A percentile compares a stretch with the other conserved stretches of the same genome.
Evolutionary conservation across 768 basidiomycete genomes (phyloP).

Genomic region (Hygrophorus pudorinus): DNA sequence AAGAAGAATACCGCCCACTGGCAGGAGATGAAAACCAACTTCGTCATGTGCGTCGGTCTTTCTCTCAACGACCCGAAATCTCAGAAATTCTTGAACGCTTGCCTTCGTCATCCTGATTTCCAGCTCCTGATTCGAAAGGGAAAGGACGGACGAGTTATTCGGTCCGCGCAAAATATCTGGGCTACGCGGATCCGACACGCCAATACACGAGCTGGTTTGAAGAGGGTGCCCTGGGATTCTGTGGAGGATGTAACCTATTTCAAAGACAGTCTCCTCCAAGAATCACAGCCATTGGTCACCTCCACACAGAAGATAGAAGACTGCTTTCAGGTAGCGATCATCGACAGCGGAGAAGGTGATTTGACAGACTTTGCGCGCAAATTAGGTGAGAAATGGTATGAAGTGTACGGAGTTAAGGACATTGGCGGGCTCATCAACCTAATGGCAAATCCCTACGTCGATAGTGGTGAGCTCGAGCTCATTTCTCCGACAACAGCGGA

Average conservation of each 20-base stretch:
- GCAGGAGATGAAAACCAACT: conserved; percentile 20
- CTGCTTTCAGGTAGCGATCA: conserved; percentile 21
- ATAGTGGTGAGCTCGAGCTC: conserved; percentile 18
- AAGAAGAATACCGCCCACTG: conserved; percentile 14
- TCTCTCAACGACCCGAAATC: conserved; percentile 19
- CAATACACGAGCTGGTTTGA: conserved; percentile 16
- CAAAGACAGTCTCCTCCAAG: conserved; percentile 9
- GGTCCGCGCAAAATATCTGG: conserved; percentile 17
- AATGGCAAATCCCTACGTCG: conserved; percentile 15
- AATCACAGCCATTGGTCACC: conserved; percentile 15
- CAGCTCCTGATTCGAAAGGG: conserved; percentile 24
- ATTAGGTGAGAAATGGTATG: conserved; percentile 19
- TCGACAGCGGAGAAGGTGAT: conserved; percentile 17
- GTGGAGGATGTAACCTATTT: too few species aligned
- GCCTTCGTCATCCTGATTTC: conserved; percentile 20
- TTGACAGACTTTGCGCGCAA: conserved; percentile 20
- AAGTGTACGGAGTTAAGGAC: conserved; percentile 15
- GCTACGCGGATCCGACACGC: conserved; percentile 19
- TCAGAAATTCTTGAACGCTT: conserved; percentile 20
- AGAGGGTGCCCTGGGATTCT: conserved; percentile 17
- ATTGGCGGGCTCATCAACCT: conserved; percentile 12
- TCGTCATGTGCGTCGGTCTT: conserved; percentile 16
- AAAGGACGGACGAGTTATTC: conserved; percentile 15
- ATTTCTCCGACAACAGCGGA: background rate
- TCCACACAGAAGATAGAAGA: conserved; percentile 10